phyloP scores from a whole-genome alignment of 2,329 filamentous ascomycete species.

The Whalleya microplaca region DNA sequence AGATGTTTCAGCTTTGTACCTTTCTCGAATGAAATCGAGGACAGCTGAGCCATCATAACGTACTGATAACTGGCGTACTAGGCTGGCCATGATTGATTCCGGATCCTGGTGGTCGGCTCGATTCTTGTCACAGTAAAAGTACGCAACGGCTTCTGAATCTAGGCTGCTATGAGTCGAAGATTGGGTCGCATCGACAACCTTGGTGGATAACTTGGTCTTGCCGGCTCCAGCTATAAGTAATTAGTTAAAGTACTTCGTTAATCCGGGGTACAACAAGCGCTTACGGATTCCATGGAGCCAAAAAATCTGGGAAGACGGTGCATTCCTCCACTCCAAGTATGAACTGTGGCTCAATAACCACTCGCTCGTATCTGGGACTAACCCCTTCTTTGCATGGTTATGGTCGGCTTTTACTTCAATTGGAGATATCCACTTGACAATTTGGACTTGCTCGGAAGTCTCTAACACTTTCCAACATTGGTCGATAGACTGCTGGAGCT shows the following conservation, averaged over 20 bases:
- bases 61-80: constrained; percentile 8
- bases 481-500: no score
- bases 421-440: no score
- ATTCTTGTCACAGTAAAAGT: constrained; percentile 11
- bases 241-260: no score
- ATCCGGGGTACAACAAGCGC: no score
- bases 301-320: neutral
- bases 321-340: constrained; percentile 8
- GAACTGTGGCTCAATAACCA: constrained; percentile 1
- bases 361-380: constrained; percentile 1
- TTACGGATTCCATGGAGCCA: constrained; percentile 12
- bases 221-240: constrained; percentile 2
- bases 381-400: no score
- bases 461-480: no score
- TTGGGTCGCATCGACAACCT: constrained; percentile 3
- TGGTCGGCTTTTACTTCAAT: no score
- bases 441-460: no score
- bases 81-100: constrained; percentile 1
- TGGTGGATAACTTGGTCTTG: constrained; percentile 5
- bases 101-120: constrained; percentile 6
- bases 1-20: neutral
- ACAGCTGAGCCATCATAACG: neutral
- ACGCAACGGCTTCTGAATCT: neutral
- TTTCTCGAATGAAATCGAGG: neutral
- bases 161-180: neutral